Base-by-base conservation (phyloP, 2,329 filamentous ascomycete genomes). In the Epichloe festucae region DNA sequence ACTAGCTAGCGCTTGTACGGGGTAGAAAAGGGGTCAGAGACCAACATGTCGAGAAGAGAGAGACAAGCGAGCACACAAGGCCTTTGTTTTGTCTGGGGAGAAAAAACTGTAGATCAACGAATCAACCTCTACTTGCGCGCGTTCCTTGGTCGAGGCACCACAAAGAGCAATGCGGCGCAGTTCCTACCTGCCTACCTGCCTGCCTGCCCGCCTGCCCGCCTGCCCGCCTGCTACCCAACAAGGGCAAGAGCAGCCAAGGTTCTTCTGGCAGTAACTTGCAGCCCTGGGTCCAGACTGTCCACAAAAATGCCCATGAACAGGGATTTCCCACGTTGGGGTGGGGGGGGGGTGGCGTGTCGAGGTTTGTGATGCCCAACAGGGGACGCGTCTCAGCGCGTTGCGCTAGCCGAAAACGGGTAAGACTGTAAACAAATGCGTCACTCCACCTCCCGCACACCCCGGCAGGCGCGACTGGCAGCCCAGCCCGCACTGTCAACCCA, bases 341-440 rank as follows among this genome's bases (percentile, higher is more conserved):
- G 27, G 7, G 23, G 15, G 34, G 23, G 27, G 43, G 23, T 48
- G 50, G 49, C 44, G 31, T 51, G 45, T 45, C 35, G 48, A 51
- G 31, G 34, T 49, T 52, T 48, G 54, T 49, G 49, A 51, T 57
- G 55, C 50, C 53, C 52, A 57, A 57, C 50, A 54, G 59, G 58
- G 58, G 58, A 67, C 65, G 65, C 65, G 65, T 63, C 59, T 54
- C 43, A 49, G 55, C 64, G 65, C 61, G 66, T 57, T 44, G 43
- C 55, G 56, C 65, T 66, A 66, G 52, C 56, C 59, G 19, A 1
- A 54, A 54, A 56, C 35, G 46, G 58, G 65, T 54, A 67, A 61
- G 19, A 53, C 47, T 57, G 63, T 68, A 68, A 68, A 68, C 65
- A 68, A 66, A 67, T 65, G 64, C 63, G 62, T 65, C 63, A 65